A percentile compares a stretch with the other conserved stretches of the same genome.
Conservation (phyloP, 805 yeast genomes). For the Candida gorgasii region DNA sequence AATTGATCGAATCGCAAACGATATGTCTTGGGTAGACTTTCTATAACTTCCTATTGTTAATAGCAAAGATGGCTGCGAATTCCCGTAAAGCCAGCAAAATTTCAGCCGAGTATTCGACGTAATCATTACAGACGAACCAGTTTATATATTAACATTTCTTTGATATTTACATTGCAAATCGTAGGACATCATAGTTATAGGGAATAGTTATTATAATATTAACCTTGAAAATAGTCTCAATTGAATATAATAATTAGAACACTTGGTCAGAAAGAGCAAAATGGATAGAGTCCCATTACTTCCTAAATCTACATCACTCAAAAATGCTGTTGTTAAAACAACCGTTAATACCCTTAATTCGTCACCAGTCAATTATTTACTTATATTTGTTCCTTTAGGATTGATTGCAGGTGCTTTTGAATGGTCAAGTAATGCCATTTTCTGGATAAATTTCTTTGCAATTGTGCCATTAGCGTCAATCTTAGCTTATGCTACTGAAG, state of each 20-base stretch:
- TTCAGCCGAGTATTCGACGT: background rate
- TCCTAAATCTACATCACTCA: background rate
- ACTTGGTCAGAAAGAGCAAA: background rate
- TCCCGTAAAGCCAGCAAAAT: constrained; percentile 2
- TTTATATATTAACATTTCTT: no score
- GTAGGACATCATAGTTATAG: background rate
- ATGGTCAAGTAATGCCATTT: constrained; percentile 56
- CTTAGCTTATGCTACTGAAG: constrained; percentile 91
- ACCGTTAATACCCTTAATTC: constrained; percentile 40
- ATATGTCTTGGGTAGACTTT: no score
- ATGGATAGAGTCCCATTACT: constrained; percentile 6
- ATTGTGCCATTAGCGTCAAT: constrained; percentile 91
- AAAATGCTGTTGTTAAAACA: constrained; percentile 16
- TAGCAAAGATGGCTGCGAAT: constrained; percentile 3
- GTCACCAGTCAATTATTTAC: constrained; percentile 73
- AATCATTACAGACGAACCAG: background rate
- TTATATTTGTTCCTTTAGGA: constrained; percentile 89
- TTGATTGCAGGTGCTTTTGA: constrained; percentile 64
- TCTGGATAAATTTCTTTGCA: constrained; percentile 79
- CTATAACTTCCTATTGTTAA: background rate
- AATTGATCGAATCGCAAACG: no score
- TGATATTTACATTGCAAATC: no score
- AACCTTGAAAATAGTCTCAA: no score
- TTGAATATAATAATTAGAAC: background rate
- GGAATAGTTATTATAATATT: no score